phyloP scores from a whole-genome alignment of 2,329 filamentous ascomycete genomes.

The Coniella lustricola region DNA sequence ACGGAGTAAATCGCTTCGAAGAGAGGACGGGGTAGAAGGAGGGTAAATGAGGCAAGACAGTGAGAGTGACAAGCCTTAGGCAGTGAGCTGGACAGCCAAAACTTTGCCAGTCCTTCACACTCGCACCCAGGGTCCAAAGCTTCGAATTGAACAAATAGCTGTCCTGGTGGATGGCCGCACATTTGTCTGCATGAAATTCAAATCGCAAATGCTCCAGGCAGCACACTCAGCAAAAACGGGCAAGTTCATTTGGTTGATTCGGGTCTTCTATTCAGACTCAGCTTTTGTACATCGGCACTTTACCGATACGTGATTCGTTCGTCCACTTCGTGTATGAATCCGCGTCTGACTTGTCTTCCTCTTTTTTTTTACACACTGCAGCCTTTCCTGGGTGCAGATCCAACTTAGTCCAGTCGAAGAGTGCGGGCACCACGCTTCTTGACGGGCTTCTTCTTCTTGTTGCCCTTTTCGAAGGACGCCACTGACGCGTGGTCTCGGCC shows the following conservation, averaged over 20 bases:
- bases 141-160: no score
- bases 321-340: slow-evolving; percentile 4
- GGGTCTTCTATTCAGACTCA: slow-evolving; percentile 15
- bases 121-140: no score
- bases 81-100: no score
- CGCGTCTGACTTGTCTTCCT: slow-evolving; percentile 6
- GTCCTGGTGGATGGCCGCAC: no score
- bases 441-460: slow-evolving; percentile 72
- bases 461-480: slow-evolving; percentile 66
- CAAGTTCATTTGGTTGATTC: slow-evolving; percentile 1
- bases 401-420: slow-evolving; percentile 62
- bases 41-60: no score
- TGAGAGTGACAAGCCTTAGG: no score
- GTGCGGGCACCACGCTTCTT: slow-evolving; percentile 69
- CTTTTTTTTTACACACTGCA: slow-evolving; percentile 11
- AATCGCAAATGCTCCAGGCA: not conserved
- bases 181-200: no score
- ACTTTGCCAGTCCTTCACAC: no score
- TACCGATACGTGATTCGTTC: slow-evolving; percentile 5
- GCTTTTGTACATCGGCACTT: slow-evolving; percentile 14
- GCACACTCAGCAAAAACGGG: no score
- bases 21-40: no score
- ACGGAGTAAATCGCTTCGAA: no score
- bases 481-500: slow-evolving; percentile 74
- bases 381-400: slow-evolving; percentile 1